Evolutionary conservation across 2,329 filamentous ascomycete species (phyloP), one percentile per base, ranked within the genome.

Genomic region (Didymella exigua): DNA sequence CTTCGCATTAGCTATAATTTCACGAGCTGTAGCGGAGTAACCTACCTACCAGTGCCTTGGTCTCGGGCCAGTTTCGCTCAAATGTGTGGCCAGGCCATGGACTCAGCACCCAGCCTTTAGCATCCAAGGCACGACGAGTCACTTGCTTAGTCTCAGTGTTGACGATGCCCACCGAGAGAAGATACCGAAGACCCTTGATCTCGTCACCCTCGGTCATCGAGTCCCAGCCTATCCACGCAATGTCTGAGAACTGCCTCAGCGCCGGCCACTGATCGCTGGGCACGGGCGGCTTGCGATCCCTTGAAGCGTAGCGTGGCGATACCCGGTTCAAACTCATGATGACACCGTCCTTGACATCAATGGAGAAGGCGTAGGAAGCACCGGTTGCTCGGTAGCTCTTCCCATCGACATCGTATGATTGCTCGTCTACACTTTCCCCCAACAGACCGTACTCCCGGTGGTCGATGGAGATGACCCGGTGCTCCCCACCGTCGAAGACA

Each of bases 11-110:
- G 37, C 48, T 34, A 26, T 16, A 9, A 34, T 5, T 2, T 13
- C 18, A 2, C 5, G 5, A 36, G 27, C 5, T 21, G 23, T 10
- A n/a, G 13, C 7, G 13, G 14, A 21, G 50, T 9, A 3, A 33
- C 53, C 24, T 48, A 66, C 60, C 63, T 30, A 68, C 24, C 4
- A 68, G 51, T 3, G 65, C 63, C 14, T 47, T 45, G 4, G 57
- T 56, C 33, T 63, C 57, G 4, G 42, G 23, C 47, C 55, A 61
- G 8, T 33, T 14, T 23, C 42, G 38, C 21, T 60, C 53, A 29
- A 66, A 67, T 0, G 42, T 59, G 16, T 62, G 53, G 5, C 65
- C 65, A 8, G 60, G 63, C 54, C 59, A 65, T 11, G 38, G 43
- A 5, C 37, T 49, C 13, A 63, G n/a, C 2, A 36, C 26, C 57